Conservation (phyloP, 345 rosid species). For the Luvunga scandens region DNA sequence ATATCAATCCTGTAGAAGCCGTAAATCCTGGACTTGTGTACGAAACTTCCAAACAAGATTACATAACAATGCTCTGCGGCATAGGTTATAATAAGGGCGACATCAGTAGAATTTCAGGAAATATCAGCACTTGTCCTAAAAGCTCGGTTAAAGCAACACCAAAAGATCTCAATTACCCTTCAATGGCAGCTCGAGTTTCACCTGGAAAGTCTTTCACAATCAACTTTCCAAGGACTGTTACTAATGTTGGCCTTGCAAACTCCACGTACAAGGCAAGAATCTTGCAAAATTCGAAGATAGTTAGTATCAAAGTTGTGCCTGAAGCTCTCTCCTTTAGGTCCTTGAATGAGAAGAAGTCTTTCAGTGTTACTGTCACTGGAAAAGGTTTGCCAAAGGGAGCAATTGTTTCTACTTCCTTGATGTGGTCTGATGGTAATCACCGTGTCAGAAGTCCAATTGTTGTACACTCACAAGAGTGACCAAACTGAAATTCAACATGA, state of each 20-base stretch:
- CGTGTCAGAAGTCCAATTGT: slow-evolving; percentile 20
- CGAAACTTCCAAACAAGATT: slow-evolving; percentile 26
- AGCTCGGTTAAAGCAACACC: slow-evolving; percentile 15
- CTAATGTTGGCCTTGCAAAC: slow-evolving; percentile 49
- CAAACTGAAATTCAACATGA: neutral
- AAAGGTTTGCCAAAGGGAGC: neutral
- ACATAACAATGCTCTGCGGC: slow-evolving; percentile 40
- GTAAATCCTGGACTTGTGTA: slow-evolving; percentile 36
- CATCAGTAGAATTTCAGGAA: slow-evolving; percentile 26
- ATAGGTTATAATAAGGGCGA: slow-evolving; percentile 20
- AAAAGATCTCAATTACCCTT: slow-evolving; percentile 54
- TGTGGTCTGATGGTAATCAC: slow-evolving; percentile 39
- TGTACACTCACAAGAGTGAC: neutral
- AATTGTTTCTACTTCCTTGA: slow-evolving; percentile 21
- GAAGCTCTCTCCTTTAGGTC: slow-evolving; percentile 29
- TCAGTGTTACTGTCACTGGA: slow-evolving; percentile 33
- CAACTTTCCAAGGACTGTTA: slow-evolving; percentile 44
- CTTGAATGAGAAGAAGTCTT: slow-evolving; percentile 37
- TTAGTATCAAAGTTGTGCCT: slow-evolving; percentile 38
- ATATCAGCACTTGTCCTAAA: slow-evolving; percentile 28
- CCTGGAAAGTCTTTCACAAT: slow-evolving; percentile 18
- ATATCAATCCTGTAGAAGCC: slow-evolving; percentile 46
- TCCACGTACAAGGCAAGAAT: slow-evolving; percentile 39
- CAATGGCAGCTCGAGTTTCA: slow-evolving; percentile 29
- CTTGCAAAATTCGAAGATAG: neutral